A percentile compares a stretch with the other conserved stretches of the same genome.
Conservation (phyloP, 2,329 filamentous ascomycete species). For the Calonectria leucothoes region DNA sequence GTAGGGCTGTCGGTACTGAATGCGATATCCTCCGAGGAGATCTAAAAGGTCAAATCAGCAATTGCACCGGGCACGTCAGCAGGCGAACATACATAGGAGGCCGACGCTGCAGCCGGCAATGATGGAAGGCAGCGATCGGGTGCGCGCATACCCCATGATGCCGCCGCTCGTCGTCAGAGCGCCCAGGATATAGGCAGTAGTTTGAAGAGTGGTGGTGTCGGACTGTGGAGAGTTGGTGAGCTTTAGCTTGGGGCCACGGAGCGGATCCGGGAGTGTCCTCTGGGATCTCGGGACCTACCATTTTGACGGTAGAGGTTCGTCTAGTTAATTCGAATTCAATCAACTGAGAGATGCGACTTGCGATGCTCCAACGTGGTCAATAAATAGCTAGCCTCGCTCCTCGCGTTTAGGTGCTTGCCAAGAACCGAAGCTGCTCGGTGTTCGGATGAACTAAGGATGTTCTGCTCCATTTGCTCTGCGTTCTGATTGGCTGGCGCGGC, state of each 20-base stretch:
- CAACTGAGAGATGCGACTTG: neutral
- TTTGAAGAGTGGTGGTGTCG: constrained; percentile 46
- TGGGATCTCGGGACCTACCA: constrained; percentile 19
- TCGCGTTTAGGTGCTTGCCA: constrained; percentile 14
- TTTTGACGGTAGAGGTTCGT: neutral
- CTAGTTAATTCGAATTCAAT: constrained; percentile 6
- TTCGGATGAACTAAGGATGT: constrained; percentile 17
- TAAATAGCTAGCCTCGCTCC: constrained; percentile 12
- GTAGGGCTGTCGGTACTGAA: constrained; percentile 80
- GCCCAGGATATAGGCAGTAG: constrained; percentile 82
- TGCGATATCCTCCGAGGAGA: constrained; percentile 82
- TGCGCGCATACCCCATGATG: constrained; percentile 85
- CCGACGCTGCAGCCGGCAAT: constrained; percentile 88
- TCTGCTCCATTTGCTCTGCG: neutral
- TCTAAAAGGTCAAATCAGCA: constrained; percentile 57
- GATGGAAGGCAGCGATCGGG: constrained; percentile 87
- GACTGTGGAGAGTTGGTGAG: constrained; percentile 17
- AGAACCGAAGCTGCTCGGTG: constrained; percentile 17
- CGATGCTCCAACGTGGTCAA: constrained; percentile 3
- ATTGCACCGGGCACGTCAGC: neutral
- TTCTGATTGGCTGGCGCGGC: constrained; percentile 6
- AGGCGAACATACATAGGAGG: constrained; percentile 61
- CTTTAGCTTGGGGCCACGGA: neutral
- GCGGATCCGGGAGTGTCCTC: neutral
- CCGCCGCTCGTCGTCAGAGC: constrained; percentile 88